Evolutionary conservation across 164 flowering plant genomes (phyloP).

Genomic region (Nelumbo lutea): DNA sequence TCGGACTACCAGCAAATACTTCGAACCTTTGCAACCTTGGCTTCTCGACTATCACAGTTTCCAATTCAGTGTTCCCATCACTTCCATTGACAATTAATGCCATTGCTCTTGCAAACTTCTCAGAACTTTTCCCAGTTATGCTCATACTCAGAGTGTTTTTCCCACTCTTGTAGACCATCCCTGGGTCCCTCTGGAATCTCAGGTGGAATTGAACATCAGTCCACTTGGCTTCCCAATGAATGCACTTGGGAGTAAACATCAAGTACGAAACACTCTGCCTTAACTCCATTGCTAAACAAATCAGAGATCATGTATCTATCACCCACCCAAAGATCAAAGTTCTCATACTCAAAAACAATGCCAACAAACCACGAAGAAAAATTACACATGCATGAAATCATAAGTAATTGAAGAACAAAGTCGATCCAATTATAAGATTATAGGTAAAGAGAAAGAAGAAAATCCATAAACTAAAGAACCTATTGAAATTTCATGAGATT

Average conservation of each 20-base stretch:
- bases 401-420: not conserved
- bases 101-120: not conserved
- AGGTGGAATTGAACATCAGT: conserved; percentile 1
- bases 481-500: not conserved
- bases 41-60: conserved; percentile 42
- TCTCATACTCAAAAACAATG: not conserved
- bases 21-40: conserved; percentile 32
- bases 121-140: conserved; percentile 1
- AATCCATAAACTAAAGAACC: not conserved
- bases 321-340: not conserved
- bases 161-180: not conserved
- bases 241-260: conserved; percentile 6
- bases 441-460: not conserved
- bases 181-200: not conserved
- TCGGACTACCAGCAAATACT: conserved; percentile 53
- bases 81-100: conserved; percentile 19
- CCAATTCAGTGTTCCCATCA: conserved; percentile 22
- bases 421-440: not conserved
- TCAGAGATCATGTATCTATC: not conserved
- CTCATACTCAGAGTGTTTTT: not conserved
- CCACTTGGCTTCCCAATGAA: conserved; percentile 7
- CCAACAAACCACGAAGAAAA: not conserved
- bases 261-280: conserved; percentile 13
- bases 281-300: conserved; percentile 14
- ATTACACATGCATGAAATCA: not conserved